These are phyloP conservation scores for Alternaria tenuissima DNA, from an alignment of 2,329 filamentous ascomycete species.

Conservation along the genomic window DNA sequence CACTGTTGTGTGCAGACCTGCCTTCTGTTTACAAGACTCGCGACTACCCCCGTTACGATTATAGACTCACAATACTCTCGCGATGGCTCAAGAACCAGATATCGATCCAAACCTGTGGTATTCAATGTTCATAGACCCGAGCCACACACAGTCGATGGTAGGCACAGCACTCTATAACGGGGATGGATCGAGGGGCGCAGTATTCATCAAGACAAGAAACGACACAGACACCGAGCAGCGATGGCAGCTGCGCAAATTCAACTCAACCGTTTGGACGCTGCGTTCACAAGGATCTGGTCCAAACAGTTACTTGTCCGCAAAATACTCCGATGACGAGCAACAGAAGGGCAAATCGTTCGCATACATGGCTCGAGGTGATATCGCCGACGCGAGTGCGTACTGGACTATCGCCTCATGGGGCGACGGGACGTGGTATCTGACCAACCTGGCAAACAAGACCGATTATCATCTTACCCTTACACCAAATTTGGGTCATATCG, in stretches of 20 bases:
- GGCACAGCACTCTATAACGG: constrained; percentile 19
- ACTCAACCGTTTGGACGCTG: constrained; percentile 25
- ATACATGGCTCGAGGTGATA: constrained; percentile 28
- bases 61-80: background rate
- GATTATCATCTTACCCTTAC: constrained; percentile 23
- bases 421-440: constrained; percentile 31
- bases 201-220: constrained; percentile 22
- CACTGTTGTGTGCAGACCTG: background rate
- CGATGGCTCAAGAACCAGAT: background rate
- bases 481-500: background rate
- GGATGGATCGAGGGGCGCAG: constrained; percentile 18
- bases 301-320: constrained; percentile 23
- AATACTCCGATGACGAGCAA: constrained; percentile 18
- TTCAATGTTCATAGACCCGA: constrained; percentile 16
- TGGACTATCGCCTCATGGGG: constrained; percentile 33
- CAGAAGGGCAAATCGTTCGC: constrained; percentile 13
- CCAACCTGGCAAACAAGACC: constrained; percentile 29
- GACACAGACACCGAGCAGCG: background rate
- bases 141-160: constrained; percentile 10
- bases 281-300: constrained; percentile 23
- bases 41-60: background rate
- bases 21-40: background rate
- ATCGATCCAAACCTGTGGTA: constrained; percentile 34
- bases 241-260: constrained; percentile 34
- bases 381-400: constrained; percentile 29